phyloP scores from a whole-genome alignment of 1,284 basidiomycete genomes.

The Paramarasmius palmivorus region DNA sequence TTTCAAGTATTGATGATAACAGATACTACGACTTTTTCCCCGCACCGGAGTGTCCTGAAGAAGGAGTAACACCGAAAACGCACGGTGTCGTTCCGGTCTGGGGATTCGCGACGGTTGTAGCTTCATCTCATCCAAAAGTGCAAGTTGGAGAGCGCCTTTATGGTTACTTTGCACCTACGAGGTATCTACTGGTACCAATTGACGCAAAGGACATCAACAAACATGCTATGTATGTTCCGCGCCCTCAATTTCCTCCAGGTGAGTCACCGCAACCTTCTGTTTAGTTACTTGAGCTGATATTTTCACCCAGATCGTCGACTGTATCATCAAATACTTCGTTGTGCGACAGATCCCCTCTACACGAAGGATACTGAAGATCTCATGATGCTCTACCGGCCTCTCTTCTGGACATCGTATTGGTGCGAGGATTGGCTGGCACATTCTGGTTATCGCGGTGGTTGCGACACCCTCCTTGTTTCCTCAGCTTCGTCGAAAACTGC shows the following conservation, averaged over 20 bases:
- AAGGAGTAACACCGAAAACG: constrained; percentile 39
- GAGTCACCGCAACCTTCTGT: constrained; percentile 9
- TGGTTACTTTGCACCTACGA: constrained; percentile 60
- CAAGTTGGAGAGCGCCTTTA: constrained; percentile 56
- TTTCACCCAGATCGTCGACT: constrained; percentile 52
- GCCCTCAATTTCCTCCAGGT: constrained; percentile 61
- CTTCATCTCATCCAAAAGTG: constrained; percentile 48
- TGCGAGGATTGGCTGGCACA: constrained; percentile 64
- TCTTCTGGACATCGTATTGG: constrained; percentile 73
- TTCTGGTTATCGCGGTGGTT: constrained; percentile 46
- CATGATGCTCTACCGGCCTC: constrained; percentile 64
- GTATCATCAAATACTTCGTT: constrained; percentile 65
- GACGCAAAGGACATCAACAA: constrained; percentile 49
- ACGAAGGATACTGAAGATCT: constrained; percentile 51
- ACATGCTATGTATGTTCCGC: constrained; percentile 51
- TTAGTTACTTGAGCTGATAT: background rate
- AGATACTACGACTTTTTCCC: constrained; percentile 69
- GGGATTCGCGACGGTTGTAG: constrained; percentile 60
- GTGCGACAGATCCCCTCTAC: constrained; percentile 54
- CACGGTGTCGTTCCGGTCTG: constrained; percentile 67
- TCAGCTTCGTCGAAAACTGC: constrained; percentile 70
- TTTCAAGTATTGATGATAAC: too few species aligned
- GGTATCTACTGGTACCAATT: constrained; percentile 55
- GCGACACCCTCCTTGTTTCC: constrained; percentile 47
- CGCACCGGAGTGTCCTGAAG: constrained; percentile 33